These are phyloP conservation scores for Umbelopsis ramanniana DNA, from an alignment of 192 early-diverging fungal genomes.

Conservation along the genomic window DNA sequence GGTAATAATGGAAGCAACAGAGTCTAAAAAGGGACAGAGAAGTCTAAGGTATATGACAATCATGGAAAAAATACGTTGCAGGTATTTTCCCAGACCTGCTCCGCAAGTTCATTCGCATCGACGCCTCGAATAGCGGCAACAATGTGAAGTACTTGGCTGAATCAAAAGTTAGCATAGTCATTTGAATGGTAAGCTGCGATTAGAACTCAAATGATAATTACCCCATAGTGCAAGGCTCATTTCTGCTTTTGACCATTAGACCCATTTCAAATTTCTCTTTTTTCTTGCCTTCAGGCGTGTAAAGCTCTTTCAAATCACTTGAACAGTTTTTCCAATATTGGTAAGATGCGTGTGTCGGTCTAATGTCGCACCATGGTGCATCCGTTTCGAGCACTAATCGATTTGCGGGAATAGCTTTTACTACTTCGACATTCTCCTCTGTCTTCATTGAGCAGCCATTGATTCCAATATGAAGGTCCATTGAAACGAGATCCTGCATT, in stretches of 20 bases:
- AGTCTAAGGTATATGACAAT: background rate
- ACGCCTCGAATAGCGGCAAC: slow-evolving; percentile 64
- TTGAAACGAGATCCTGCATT: slow-evolving; percentile 58
- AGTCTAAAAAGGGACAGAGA: no score
- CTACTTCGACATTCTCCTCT: slow-evolving; percentile 78
- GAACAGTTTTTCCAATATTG: slow-evolving; percentile 49
- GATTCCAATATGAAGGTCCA: slow-evolving; percentile 90
- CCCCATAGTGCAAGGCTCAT: slow-evolving; percentile 82
- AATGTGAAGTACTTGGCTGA: slow-evolving; percentile 70
- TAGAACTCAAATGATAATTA: slow-evolving; percentile 27
- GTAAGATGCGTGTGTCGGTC: slow-evolving; percentile 83
- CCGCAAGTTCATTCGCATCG: slow-evolving; percentile 58
- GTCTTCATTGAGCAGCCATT: slow-evolving; percentile 96
- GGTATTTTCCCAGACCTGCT: slow-evolving; percentile 70
- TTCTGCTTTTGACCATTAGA: slow-evolving; percentile 77
- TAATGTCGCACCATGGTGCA: slow-evolving; percentile 91
- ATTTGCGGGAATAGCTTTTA: slow-evolving; percentile 74
- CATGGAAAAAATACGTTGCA: slow-evolving; percentile 65
- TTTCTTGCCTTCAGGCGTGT: slow-evolving; percentile 61
- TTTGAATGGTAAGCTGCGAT: background rate
- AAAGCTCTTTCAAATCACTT: slow-evolving; percentile 37
- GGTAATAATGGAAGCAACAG: no score
- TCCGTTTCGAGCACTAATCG: slow-evolving; percentile 93
- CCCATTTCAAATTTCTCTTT: slow-evolving; percentile 77
- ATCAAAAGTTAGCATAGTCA: background rate